phyloP scores from a whole-genome alignment of 225 moss, liverwort and hornwort species.

The Lunularia cruciata region DNA sequence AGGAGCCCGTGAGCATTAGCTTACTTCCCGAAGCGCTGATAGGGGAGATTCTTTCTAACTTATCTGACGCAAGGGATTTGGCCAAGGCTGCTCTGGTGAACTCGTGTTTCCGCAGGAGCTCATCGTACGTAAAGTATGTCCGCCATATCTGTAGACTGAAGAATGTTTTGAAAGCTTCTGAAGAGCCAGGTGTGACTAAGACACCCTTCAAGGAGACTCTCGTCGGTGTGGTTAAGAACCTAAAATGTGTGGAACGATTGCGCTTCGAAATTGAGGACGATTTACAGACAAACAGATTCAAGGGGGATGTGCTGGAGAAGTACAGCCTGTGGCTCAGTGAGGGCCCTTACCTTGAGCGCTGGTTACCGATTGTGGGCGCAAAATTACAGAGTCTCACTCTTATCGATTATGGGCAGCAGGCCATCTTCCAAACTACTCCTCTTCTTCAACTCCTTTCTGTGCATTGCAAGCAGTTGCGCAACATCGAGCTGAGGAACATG shows the following conservation, averaged over 20 bases:
- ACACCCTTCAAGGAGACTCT: conserved; percentile 39
- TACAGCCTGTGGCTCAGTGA: conserved; percentile 69
- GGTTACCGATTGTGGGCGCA: conserved; percentile 32
- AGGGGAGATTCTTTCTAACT: conserved; percentile 43
- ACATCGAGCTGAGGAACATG: conserved; percentile 71
- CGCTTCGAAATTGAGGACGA: conserved; percentile 62
- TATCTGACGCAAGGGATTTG: conserved; percentile 35
- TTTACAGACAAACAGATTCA: conserved; percentile 40
- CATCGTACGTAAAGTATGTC: conserved; percentile 25
- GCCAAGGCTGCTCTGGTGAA: conserved; percentile 35
- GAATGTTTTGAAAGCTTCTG: not conserved
- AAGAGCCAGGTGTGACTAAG: not conserved
- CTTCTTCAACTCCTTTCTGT: conserved; percentile 56
- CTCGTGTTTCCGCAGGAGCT: conserved; percentile 20
- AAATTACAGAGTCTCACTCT: conserved; percentile 48
- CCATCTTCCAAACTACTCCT: conserved; percentile 65
- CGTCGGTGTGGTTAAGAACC: conserved; percentile 37
- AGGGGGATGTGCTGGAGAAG: conserved; percentile 65
- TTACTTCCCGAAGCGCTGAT: conserved; percentile 41
- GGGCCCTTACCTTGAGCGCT: conserved; percentile 44
- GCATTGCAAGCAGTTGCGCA: conserved; percentile 51
- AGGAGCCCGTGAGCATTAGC: not conserved
- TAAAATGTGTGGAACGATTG: conserved; percentile 44
- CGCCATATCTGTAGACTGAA: conserved; percentile 27
- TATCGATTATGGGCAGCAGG: conserved; percentile 72